Percentiles rank a stretch among this genome's conserved stretches.
Conservation (phyloP, 2,329 filamentous ascomycete species). For the Lachnellula arida region DNA sequence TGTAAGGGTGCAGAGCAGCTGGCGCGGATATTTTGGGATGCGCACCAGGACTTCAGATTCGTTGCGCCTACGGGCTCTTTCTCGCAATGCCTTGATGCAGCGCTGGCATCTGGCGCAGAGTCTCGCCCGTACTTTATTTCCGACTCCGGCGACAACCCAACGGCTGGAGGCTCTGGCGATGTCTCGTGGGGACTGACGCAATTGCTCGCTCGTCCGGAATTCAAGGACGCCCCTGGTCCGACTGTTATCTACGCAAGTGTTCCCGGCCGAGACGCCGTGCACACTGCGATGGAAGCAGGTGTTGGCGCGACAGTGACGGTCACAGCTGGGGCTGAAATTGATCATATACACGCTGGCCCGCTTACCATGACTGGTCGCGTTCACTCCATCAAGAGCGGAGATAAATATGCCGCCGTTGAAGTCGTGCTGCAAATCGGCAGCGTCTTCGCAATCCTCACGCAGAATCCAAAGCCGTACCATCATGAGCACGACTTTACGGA, state of each 20-base stretch:
- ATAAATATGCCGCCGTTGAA: conserved; percentile 43
- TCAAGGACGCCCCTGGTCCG: conserved; percentile 35
- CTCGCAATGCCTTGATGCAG: conserved; percentile 42
- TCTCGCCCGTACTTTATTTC: conserved; percentile 48
- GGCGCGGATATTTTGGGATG: conserved; percentile 44
- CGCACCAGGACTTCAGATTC: conserved; percentile 44
- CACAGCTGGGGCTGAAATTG: conserved; percentile 46
- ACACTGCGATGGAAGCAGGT: conserved; percentile 40
- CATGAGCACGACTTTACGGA: conserved; percentile 48
- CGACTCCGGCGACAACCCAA: conserved; percentile 52
- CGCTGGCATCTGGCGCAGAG: conserved; percentile 34
- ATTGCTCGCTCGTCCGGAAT: conserved; percentile 42
- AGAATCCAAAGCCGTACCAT: conserved; percentile 50
- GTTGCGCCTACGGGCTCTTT: conserved; percentile 47
- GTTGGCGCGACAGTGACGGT: conserved; percentile 45
- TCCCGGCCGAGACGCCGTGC: conserved; percentile 42
- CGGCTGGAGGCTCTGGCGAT: conserved; percentile 49
- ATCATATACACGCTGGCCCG: conserved; percentile 43
- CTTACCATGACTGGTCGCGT: conserved; percentile 47
- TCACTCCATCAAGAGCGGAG: conserved; percentile 46
- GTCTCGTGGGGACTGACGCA: conserved; percentile 47
- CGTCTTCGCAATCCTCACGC: conserved; percentile 47
- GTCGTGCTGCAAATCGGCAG: conserved; percentile 47
- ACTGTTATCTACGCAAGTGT: conserved; percentile 50
- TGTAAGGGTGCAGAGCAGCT: conserved; percentile 40